Evolutionary conservation across 1,139 yeast genomes (phyloP), one percentile per base, ranked within the genome.

Genomic region (Geotrichum carabidarum): DNA sequence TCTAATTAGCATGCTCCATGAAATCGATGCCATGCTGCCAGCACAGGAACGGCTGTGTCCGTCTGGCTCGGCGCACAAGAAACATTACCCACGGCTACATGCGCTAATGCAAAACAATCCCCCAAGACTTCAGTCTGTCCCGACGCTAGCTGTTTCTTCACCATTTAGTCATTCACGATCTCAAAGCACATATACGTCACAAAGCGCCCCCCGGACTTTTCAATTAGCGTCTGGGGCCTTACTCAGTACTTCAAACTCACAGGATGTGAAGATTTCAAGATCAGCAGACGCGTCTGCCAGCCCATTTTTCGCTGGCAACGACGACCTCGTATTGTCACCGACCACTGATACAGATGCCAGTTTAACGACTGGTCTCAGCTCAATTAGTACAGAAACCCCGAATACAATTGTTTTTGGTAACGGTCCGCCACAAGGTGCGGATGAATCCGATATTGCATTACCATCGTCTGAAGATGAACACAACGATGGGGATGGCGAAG

Each of bases 71-170:
- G 61, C 65, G 2, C 67, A 68, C 52, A 61, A 59, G 37, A 42
- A 53, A 2, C 71, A 67, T 58, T 71, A 67, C 55, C 71, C 72
- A 0, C 54, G 57, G 6, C 50, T 70, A 34, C 64, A 66, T 48
- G 57, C 49, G 15, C 47, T 65, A 18, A 52, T 68, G 56, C 61
- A 54, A 27, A 42, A 46, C 36, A 45, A 45, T 15, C 49, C 41
- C 17, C 49, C 49, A 6, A 15, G 32, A 4, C 42, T 45, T 5
- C 49, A 45, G 15, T 40, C 44, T 2, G 34, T 35, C 7, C 37
- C 50, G 14, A 38, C 34, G 2, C 30, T 36, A 17, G 37, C 44
- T 14, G 44, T 47, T 8, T 36, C 49, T 17, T 45, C 40, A 17
- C n/a, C 36, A 4, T 31, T 38, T 14, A 34, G 38, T 17, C 30